A percentile compares a stretch with the other conserved stretches of the same genome.
Evolutionary conservation across 1,139 yeast species (phyloP).

Genomic region (Sugiyamaella novakii): DNA sequence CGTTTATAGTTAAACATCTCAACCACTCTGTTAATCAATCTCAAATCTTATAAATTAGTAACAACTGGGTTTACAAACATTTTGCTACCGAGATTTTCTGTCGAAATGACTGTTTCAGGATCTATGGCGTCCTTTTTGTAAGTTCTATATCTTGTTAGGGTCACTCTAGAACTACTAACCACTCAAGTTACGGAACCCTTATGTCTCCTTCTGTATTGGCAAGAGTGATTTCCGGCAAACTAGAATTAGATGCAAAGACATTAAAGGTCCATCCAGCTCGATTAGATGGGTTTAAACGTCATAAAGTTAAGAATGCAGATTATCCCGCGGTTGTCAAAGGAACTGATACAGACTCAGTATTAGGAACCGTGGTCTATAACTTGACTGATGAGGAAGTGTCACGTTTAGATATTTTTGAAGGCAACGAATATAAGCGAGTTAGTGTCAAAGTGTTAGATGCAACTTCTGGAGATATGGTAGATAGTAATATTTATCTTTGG

Average conservation of each 20-base stretch:
- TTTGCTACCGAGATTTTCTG: not conserved
- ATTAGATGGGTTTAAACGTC: conserved; percentile 34
- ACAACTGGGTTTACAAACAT: no score
- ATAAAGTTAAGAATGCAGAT: conserved; percentile 33
- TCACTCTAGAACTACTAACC: no score
- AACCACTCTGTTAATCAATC: no score
- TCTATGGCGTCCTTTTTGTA: conserved; percentile 23
- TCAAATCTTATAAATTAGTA: conserved; percentile 1
- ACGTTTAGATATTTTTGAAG: conserved; percentile 40
- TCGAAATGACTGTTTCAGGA: conserved; percentile 15
- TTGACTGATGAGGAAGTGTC: conserved; percentile 31
- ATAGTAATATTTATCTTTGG: conserved; percentile 37
- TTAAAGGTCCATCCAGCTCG: conserved; percentile 32
- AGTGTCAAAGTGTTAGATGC: conserved; percentile 30
- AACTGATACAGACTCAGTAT: conserved; percentile 25
- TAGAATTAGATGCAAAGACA: conserved; percentile 23
- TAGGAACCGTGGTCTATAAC: conserved; percentile 37
- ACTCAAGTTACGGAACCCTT: conserved; percentile 44
- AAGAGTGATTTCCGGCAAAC: conserved; percentile 35
- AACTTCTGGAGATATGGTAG: conserved; percentile 22
- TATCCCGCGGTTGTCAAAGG: conserved; percentile 38
- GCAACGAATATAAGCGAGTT: conserved; percentile 38
- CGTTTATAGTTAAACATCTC: no score
- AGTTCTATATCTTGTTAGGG: no score
- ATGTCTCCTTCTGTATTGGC: conserved; percentile 41